phyloP scores from a whole-genome alignment of 305 asterid species.

The Fraxinus sp. region DNA sequence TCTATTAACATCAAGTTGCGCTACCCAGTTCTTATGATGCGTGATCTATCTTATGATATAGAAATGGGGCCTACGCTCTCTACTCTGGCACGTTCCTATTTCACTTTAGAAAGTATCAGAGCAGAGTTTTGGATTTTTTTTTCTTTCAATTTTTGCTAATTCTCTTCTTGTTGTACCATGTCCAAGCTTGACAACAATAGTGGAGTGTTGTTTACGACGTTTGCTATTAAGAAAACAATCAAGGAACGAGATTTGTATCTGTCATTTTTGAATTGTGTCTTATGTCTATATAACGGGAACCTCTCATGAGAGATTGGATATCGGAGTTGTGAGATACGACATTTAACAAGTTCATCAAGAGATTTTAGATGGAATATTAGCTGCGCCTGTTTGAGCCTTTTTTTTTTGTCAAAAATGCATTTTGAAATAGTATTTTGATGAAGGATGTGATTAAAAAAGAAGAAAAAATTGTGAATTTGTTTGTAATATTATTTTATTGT shows the following conservation, averaged over 20 bases:
- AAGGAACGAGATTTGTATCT: background rate
- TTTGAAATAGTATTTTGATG: no score
- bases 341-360: background rate
- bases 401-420: no score
- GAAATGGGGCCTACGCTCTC: background rate
- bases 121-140: background rate
- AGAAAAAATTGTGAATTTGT: no score
- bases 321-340: background rate
- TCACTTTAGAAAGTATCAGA: background rate
- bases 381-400: no score
- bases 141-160: no score
- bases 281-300: background rate
- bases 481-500: no score
- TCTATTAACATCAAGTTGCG: background rate
- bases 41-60: no score
- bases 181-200: background rate
- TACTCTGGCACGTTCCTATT: background rate
- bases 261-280: background rate
- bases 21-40: no score
- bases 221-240: background rate
- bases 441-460: no score
- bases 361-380: background rate
- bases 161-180: background rate
- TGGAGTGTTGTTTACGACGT: background rate
- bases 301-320: background rate